Evolutionary conservation across 768 basidiomycete species (phyloP).

Genomic region (Tylopilus subfusipes): DNA sequence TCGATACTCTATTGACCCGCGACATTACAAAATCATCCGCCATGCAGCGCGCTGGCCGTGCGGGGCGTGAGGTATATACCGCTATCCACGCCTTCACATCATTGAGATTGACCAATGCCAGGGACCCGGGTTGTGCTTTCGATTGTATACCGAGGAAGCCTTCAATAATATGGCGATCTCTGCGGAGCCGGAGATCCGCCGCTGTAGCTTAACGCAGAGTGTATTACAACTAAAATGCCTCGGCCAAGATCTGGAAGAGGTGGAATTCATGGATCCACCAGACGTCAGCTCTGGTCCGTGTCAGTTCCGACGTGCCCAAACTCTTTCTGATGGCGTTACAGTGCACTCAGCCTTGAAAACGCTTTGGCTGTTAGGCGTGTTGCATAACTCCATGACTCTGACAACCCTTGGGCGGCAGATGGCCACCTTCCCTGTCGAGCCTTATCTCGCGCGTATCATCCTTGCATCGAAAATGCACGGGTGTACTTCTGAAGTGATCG

Average conservation of each 20-base stretch:
- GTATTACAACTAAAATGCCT: conserved; percentile 85
- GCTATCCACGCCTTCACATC: neutral
- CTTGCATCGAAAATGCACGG: conserved; percentile 70
- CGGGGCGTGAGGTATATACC: conserved; percentile 76
- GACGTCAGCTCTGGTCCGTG: conserved; percentile 69
- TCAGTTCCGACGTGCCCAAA: too few relatives aligned
- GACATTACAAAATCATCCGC: conserved; percentile 90
- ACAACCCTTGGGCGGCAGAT: conserved; percentile 78
- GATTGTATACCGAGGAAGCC: conserved; percentile 83
- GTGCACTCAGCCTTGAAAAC: conserved; percentile 63
- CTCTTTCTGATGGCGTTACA: conserved; percentile 22
- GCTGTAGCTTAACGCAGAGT: conserved; percentile 80
- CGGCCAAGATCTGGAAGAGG: conserved; percentile 70
- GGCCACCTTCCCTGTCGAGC: conserved; percentile 92
- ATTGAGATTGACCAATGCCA: conserved; percentile 26
- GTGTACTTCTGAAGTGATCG: conserved; percentile 77
- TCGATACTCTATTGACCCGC: conserved; percentile 80
- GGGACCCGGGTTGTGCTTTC: conserved; percentile 84
- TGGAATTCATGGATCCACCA: conserved; percentile 89
- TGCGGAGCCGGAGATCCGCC: conserved; percentile 85
- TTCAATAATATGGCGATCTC: conserved; percentile 65
- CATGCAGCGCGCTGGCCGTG: conserved; percentile 91
- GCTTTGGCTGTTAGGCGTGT: conserved; percentile 76
- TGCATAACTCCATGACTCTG: conserved; percentile 61
- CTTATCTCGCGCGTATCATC: conserved; percentile 71